Evolutionary conservation across 1,139 yeast genomes (phyloP).

Genomic region (Geotrichum histeridarum): DNA sequence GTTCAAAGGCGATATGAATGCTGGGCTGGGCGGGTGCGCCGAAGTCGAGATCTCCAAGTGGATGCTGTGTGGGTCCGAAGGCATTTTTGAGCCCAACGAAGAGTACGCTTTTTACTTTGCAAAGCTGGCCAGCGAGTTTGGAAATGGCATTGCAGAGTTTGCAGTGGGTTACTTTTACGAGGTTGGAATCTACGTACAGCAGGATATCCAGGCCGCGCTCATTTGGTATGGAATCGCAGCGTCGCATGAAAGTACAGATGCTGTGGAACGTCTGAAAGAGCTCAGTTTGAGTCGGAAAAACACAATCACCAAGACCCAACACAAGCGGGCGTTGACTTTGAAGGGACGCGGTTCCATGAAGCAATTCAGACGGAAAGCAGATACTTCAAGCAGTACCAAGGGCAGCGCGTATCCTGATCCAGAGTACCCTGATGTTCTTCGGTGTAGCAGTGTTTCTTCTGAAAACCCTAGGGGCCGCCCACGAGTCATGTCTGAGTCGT

Average conservation of each 20-base stretch:
- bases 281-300: constrained; percentile 21
- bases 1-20: constrained; percentile 23
- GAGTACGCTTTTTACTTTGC: constrained; percentile 40
- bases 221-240: constrained; percentile 35
- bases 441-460: constrained; percentile 11
- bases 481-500: constrained; percentile 2
- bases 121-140: constrained; percentile 34
- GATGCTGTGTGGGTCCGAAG: constrained; percentile 39
- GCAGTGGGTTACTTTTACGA: constrained; percentile 42
- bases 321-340: constrained; percentile 27
- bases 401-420: constrained; percentile 10
- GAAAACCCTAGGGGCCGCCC: not conserved
- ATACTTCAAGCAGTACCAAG: not conserved
- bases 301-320: constrained; percentile 29
- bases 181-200: constrained; percentile 37
- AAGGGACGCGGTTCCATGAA: constrained; percentile 28
- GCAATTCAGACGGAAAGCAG: constrained; percentile 20
- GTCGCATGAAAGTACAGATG: constrained; percentile 34
- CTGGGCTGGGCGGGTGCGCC: constrained; percentile 32
- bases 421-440: constrained; percentile 15
- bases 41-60: constrained; percentile 42
- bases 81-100: constrained; percentile 34
- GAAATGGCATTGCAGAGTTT: constrained; percentile 38
- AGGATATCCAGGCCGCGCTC: constrained; percentile 31
- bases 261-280: constrained; percentile 31